Conservation (phyloP, 768 basidiomycete species). For the Tricholomella constricta region DNA sequence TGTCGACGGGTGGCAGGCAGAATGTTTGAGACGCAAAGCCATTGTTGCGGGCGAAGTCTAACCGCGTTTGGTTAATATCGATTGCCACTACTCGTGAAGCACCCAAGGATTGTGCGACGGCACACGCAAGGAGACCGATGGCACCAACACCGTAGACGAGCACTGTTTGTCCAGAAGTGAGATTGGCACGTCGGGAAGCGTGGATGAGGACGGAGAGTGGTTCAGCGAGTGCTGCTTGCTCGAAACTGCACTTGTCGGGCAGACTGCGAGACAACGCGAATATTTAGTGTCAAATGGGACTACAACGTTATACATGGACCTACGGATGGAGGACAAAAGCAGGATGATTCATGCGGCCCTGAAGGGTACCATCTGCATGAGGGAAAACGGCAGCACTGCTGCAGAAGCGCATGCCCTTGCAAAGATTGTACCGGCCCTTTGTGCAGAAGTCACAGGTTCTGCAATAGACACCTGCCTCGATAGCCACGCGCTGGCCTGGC, state of each 20-base stretch:
- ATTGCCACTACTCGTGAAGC: slow-evolving; percentile 71
- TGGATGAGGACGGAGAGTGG: slow-evolving; percentile 90
- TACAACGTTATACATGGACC: slow-evolving; percentile 35
- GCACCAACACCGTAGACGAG: slow-evolving; percentile 93
- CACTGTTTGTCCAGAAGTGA: slow-evolving; percentile 61
- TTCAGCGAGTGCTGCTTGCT: slow-evolving; percentile 87
- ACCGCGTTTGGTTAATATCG: slow-evolving; percentile 83
- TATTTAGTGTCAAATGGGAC: slow-evolving; percentile 5
- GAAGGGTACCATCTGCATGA: slow-evolving; percentile 91
- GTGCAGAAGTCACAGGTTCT: slow-evolving; percentile 68
- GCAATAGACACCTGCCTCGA: slow-evolving; percentile 93
- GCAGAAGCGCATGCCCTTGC: slow-evolving; percentile 87
- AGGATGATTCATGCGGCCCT: slow-evolving; percentile 87
- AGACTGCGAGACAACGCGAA: slow-evolving; percentile 45
- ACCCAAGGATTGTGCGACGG: slow-evolving; percentile 72
- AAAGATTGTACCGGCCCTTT: slow-evolving; percentile 89
- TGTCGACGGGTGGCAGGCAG: slow-evolving; percentile 55
- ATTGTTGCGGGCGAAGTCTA: slow-evolving; percentile 73
- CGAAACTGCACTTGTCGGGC: slow-evolving; percentile 73
- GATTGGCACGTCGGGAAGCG: slow-evolving; percentile 48
- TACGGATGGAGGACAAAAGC: slow-evolving; percentile 85
- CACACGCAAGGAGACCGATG: slow-evolving; percentile 88
- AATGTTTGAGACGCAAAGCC: slow-evolving; percentile 79
- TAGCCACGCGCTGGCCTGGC: slow-evolving; percentile 87
- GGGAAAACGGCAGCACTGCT: slow-evolving; percentile 90